These are phyloP conservation scores for Hypoxylon sp. DNA, from an alignment of 2,329 filamentous ascomycete genomes.

Conservation along the genomic window DNA sequence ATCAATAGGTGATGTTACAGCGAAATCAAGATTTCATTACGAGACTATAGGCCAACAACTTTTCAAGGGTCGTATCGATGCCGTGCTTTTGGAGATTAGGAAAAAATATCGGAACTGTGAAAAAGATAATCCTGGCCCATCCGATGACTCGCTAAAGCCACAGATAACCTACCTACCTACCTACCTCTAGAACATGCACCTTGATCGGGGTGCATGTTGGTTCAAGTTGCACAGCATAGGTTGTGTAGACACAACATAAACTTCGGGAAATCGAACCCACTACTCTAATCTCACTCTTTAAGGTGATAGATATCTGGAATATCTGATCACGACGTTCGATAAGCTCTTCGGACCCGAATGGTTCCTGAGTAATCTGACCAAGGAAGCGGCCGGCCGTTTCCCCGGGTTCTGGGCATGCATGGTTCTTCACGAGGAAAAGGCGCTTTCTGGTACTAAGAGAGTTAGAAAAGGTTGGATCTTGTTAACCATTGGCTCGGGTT, in stretches of 20 bases:
- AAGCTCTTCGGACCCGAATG: constrained; percentile 22
- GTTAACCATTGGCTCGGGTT: not conserved
- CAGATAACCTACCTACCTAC: constrained; percentile 2
- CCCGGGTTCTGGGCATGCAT: not conserved
- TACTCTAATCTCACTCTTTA: constrained; percentile 26
- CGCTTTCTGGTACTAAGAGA: not conserved
- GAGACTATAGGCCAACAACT: constrained; percentile 6
- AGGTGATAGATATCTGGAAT: constrained; percentile 22
- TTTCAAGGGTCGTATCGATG: constrained; percentile 4
- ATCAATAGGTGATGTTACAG: not conserved
- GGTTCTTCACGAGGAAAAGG: not conserved
- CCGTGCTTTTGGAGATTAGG: constrained; percentile 4
- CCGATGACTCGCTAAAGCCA: constrained; percentile 2
- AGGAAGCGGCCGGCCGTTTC: constrained; percentile 4
- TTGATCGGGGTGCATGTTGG: constrained; percentile 27
- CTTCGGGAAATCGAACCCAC: constrained; percentile 24
- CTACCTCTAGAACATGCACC: not conserved
- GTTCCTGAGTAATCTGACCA: constrained; percentile 3
- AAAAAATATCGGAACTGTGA: constrained; percentile 13
- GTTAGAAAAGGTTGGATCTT: not conserved
- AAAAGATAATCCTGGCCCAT: constrained; percentile 12
- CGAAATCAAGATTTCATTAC: not conserved
- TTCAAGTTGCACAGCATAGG: constrained; percentile 22
- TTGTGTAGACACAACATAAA: constrained; percentile 23
- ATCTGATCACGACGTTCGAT: not conserved